phyloP scores from a whole-genome alignment of 441 rosid genomes.

The Kokia cookei region DNA sequence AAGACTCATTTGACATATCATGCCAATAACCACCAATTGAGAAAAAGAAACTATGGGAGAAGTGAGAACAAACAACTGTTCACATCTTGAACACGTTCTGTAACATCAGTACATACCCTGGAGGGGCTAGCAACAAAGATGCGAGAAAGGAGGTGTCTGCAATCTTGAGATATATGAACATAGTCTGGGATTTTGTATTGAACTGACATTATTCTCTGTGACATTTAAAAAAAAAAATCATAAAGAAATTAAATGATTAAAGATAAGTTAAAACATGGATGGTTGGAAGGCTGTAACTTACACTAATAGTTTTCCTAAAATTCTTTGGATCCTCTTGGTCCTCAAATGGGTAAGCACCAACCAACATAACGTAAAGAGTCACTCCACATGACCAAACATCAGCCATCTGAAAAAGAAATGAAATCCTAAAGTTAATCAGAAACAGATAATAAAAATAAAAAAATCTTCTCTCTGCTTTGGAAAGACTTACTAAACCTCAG shows the following conservation, averaged over 20 bases:
- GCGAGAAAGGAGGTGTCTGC: constrained; percentile 35
- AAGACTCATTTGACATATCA: background rate
- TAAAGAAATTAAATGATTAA: background rate
- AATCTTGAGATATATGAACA: constrained; percentile 48
- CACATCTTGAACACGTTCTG: constrained; percentile 1
- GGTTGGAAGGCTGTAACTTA: constrained; percentile 7
- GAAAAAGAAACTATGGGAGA: background rate
- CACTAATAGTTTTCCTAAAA: constrained; percentile 43
- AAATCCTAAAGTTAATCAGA: constrained; percentile 9
- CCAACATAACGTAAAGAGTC: constrained; percentile 50
- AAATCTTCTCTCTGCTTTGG: background rate
- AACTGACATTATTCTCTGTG: constrained; percentile 43
- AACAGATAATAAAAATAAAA: background rate
- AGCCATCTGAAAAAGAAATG: constrained; percentile 32
- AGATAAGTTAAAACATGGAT: background rate
- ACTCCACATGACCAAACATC: constrained; percentile 59
- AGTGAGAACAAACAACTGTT: background rate
- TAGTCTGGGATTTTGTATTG: constrained; percentile 49
- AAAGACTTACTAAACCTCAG: background rate
- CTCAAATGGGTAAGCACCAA: constrained; percentile 54
- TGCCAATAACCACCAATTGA: background rate
- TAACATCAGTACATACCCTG: constrained; percentile 21
- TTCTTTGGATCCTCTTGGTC: constrained; percentile 43
- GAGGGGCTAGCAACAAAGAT: constrained; percentile 39
- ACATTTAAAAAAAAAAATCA: background rate